These are phyloP conservation scores for Wallacemonas sp. DNA, from an alignment of 208 protist species.

Conservation along the genomic window DNA sequence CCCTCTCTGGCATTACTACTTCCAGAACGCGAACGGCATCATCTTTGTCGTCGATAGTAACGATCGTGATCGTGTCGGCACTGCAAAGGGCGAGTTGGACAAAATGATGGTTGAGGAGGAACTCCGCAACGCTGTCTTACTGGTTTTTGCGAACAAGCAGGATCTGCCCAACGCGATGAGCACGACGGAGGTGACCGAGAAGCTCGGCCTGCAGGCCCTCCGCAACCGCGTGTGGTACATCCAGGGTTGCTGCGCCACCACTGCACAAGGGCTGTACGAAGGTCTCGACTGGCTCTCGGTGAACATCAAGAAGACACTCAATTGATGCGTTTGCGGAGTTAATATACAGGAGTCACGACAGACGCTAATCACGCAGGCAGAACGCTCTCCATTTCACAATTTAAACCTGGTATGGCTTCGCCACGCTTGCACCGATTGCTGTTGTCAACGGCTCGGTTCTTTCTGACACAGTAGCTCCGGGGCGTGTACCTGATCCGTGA, in stretches of 20 bases:
- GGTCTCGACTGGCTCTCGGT: constrained; percentile 91
- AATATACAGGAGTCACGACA: too few relatives aligned
- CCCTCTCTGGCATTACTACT: constrained; percentile 97
- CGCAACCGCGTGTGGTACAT: constrained; percentile 94
- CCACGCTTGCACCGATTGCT: too few relatives aligned
- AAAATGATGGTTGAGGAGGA: constrained; percentile 98
- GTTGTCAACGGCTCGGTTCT: too few relatives aligned
- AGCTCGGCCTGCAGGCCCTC: constrained; percentile 93
- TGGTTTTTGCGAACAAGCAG: constrained; percentile 99
- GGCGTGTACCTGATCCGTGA: too few relatives aligned
- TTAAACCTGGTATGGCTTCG: too few relatives aligned
- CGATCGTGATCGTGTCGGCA: constrained; percentile 92
- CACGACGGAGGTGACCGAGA: constrained; percentile 96
- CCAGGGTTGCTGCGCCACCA: constrained; percentile 91
- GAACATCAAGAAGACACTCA: constrained; percentile 79
- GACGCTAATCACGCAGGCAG: too few relatives aligned
- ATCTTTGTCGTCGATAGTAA: constrained; percentile 98
- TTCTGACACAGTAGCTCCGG: too few relatives aligned
- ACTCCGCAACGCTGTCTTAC: constrained; percentile 94
- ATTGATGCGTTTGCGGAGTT: too few relatives aligned
- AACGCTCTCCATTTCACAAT: too few relatives aligned
- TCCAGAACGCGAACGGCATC: constrained; percentile 95
- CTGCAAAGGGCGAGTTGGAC: constrained; percentile 93
- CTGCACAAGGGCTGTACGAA: constrained; percentile 92
- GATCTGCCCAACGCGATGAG: constrained; percentile 98